Conservation (phyloP, 2,329 filamentous ascomycete genomes). For the Geoglossum cookeanum region DNA sequence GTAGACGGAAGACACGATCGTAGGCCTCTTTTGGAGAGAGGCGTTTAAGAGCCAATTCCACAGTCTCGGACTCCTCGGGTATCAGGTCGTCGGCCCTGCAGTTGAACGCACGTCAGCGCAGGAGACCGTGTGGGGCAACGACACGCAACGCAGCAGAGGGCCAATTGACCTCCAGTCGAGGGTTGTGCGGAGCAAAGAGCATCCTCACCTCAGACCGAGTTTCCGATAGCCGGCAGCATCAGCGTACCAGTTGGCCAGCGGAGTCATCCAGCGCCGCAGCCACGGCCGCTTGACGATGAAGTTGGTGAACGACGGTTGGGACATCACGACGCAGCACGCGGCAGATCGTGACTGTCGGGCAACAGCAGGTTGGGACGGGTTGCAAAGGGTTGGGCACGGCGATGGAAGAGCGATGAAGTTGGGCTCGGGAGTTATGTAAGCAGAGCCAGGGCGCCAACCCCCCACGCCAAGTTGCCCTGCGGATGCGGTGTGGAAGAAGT, state of each 20-base stretch:
- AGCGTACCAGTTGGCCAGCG: slow-evolving; percentile 73
- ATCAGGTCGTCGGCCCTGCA: slow-evolving; percentile 83
- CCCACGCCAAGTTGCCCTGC: background rate
- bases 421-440: background rate
- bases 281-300: slow-evolving; percentile 72
- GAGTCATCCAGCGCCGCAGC: slow-evolving; percentile 61
- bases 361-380: background rate
- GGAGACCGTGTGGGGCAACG: background rate
- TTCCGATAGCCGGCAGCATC: slow-evolving; percentile 83
- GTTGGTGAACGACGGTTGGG: slow-evolving; percentile 51
- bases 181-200: background rate
- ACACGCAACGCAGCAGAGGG: background rate
- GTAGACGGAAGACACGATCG: slow-evolving; percentile 93
- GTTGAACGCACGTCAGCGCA: background rate
- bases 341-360: slow-evolving; percentile 4
- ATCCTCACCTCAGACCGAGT: slow-evolving; percentile 65
- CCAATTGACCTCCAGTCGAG: background rate
- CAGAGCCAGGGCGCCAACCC: background rate
- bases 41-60: slow-evolving; percentile 77
- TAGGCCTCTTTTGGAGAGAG: slow-evolving; percentile 80
- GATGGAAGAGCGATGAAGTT: background rate
- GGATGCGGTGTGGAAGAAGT: too few relatives aligned
- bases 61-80: slow-evolving; percentile 73
- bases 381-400: background rate
- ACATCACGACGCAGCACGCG: slow-evolving; percentile 31